These are phyloP conservation scores for Flueggea neowawraea DNA, from an alignment of 441 rosid species.

Conservation along the genomic window DNA sequence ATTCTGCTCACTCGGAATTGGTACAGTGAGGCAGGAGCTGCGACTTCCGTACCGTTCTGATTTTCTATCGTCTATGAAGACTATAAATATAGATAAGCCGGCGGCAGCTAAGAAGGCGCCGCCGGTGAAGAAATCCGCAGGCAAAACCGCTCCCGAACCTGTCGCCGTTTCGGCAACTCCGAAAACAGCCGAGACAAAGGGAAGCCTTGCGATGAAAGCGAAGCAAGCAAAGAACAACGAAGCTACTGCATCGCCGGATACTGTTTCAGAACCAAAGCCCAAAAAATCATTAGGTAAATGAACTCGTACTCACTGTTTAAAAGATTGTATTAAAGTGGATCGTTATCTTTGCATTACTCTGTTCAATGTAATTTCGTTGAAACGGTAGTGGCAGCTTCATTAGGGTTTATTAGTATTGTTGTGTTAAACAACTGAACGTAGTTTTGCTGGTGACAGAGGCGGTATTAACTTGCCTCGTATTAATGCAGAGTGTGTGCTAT, in stretches of 20 bases:
- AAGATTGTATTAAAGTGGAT: not conserved
- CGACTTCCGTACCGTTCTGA: not conserved
- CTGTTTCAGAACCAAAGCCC: conserved; percentile 19
- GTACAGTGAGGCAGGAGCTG: not conserved
- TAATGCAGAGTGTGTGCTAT: no score
- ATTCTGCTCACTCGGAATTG: not conserved
- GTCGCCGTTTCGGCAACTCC: conserved; percentile 17
- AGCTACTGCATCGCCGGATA: conserved; percentile 10
- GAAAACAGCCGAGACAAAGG: conserved; percentile 19
- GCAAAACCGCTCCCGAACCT: conserved; percentile 15
- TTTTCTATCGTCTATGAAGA: conserved; percentile 27
- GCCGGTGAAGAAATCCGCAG: conserved; percentile 29
- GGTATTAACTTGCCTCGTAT: no score
- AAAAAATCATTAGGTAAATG: conserved; percentile 31
- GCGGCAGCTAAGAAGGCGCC: conserved; percentile 26
- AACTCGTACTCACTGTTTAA: not conserved
- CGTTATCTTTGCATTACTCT: not conserved
- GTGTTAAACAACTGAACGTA: no score
- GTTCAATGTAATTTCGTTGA: not conserved
- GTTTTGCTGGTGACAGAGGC: no score
- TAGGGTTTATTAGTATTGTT: no score
- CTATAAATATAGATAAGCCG: conserved; percentile 31
- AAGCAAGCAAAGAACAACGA: conserved; percentile 23
- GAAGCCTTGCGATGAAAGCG: conserved; percentile 19
- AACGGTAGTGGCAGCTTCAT: no score